Evolutionary conservation across 495 filamentous ascomycete species (phyloP), one percentile per base, ranked within the genome.

Genomic region (Astrothelium subdiscretum): DNA sequence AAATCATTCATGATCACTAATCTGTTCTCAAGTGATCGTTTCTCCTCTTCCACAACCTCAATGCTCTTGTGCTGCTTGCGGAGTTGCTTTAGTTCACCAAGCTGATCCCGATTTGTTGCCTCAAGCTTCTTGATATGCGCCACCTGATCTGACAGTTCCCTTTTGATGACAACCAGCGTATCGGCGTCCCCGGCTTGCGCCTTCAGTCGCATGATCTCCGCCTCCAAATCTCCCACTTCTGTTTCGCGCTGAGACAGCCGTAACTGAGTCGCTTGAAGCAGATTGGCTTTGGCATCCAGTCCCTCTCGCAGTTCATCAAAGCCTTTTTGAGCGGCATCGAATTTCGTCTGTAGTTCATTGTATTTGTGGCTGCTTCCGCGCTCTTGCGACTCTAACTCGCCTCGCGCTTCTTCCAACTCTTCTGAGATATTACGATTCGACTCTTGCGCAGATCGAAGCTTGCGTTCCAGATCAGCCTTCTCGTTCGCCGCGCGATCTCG

Each of bases 11-110:
- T 86, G 29, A 87, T 74, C 63, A 88, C 83, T 31, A 99, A 66
- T 66, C 84, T 88, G 58, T 83, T 83, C 70, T 96, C 87, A 59
- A 99, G 76, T 0, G 83, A 82, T 64, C 87, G 81, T 77, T 97
- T 97, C 76, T 99, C 90, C 69, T 99, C 94, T 67, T 97, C 92
- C 0, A 97, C 86, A n/a, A 97, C 81, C 65, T 96, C 91, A 3
- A 96, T 85, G 38, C 87, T 89, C 72, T 89, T 92, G 67, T 89
- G 85, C 22, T 85, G 70, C 69, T 90, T 86, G 18, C 90, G 84
- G 43, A 92, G 79, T 62, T 89, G 85, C 59, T 87, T 89, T 4
- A 97, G 73, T 68, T 99, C 92, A 8, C 80, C 72, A n/a, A 76
- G 71, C 67, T 95, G 92, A 58, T 95, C 88, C 32, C 91, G 78